phyloP scores from a whole-genome alignment of 208 protist genomes.

The Acanthamoeba healyi region DNA sequence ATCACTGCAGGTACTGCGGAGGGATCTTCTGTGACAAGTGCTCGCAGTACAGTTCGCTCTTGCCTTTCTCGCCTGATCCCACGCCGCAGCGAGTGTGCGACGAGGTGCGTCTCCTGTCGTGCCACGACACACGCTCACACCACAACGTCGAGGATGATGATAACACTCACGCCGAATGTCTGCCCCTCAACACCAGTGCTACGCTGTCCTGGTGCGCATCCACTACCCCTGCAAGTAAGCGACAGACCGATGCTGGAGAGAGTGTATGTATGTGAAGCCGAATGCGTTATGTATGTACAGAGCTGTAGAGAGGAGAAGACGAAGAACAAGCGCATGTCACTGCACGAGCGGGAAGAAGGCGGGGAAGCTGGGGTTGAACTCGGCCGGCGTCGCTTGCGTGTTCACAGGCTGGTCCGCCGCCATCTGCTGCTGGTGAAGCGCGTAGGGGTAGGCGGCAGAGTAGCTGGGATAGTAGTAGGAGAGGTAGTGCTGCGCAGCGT shows the following conservation, averaged over 20 bases:
- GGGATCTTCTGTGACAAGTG: constrained; percentile 40
- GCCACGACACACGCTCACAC: not conserved
- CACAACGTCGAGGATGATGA: too few species aligned
- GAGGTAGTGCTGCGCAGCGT: too few species aligned
- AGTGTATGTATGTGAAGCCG: too few species aligned
- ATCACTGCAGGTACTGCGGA: constrained; percentile 49
- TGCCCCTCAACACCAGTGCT: not conserved
- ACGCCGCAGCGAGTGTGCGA: constrained; percentile 62
- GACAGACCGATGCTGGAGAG: not conserved
- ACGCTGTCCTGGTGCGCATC: constrained; percentile 9
- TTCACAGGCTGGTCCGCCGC: not conserved
- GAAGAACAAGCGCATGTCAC: not conserved
- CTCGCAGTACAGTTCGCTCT: constrained; percentile 30
- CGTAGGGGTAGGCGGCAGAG: not conserved
- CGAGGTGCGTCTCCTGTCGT: not conserved
- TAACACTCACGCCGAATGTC: not conserved
- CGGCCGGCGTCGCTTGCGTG: not conserved
- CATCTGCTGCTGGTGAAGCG: too few species aligned
- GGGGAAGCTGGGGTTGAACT: not conserved
- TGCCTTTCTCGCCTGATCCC: constrained; percentile 44
- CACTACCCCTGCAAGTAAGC: constrained; percentile 32
- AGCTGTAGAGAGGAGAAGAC: not conserved
- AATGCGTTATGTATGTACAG: not conserved
- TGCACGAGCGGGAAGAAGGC: not conserved
- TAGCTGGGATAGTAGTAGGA: not conserved